Evolutionary conservation across 1,284 basidiomycete species (phyloP), one percentile per base, ranked within the genome.

Genomic region (Irpex sp.): DNA sequence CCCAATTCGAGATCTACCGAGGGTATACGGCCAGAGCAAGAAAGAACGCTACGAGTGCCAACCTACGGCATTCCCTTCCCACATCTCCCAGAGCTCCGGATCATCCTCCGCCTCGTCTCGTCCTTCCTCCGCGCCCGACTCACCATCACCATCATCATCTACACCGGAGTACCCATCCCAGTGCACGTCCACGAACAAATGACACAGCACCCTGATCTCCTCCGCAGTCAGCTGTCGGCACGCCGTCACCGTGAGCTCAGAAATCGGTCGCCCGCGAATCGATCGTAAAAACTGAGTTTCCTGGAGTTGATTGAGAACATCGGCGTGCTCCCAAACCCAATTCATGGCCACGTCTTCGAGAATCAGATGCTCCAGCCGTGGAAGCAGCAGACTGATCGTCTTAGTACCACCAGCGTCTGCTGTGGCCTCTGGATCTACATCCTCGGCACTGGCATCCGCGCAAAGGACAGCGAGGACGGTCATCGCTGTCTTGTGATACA

Each of bases 41-140:
- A 54, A 28, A 75, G 68, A 37, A n/a, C 39, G 59, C 12, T 53
- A 63, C 8, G 61, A 57, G 37, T 59, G 61, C 55, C 51, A 60
- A 3, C 49, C 56, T 14, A 59, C 35, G 6, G 42, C 55, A 21
- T 59, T 48, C 21, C 45, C 53, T 33, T 57, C 52, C 61, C 54
- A 60, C 14, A 45, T 37, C 21, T 45, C 53, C 58, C 49, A 52
- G n/a, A 54, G 9, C 33, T 54, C 52, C 28, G 12, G 33, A 21
- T 35, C 54, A 16, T 60, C 59, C 12, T 52, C 36, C n/a, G 39
- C 39, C 39, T 45, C 39, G 39, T n/a, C 28, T n/a, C 12, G 39
- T 45, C 39, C 28, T 33, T 12, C 39, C 39, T 45, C 39, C 39
- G 14, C 12, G 39, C n/a, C n/a, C n/a, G 39, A 45, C 16, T 52